These are phyloP conservation scores for Claviceps digitariae DNA, from an alignment of 2,329 filamentous ascomycete genomes.

Conservation along the genomic window DNA sequence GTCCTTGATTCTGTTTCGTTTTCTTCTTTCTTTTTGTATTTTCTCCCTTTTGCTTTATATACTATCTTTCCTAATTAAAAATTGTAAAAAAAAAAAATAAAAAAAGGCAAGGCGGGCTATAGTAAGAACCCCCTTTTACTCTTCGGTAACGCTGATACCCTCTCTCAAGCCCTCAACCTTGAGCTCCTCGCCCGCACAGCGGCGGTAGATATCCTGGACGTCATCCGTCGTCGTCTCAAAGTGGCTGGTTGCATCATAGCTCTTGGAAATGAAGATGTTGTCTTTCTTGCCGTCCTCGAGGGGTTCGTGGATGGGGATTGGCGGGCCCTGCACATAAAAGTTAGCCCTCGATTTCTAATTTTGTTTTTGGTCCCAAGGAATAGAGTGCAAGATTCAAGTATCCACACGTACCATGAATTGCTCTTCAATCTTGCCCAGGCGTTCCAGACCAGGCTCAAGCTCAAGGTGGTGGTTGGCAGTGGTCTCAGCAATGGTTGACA, in stretches of 20 bases:
- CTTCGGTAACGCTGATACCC: conserved; percentile 58
- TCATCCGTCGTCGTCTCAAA: conserved; percentile 90
- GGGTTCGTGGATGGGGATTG: conserved; percentile 90
- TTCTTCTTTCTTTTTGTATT: not conserved
- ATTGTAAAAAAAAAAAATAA: not conserved
- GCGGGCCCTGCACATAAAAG: conserved; percentile 40
- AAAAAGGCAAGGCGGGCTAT: not conserved
- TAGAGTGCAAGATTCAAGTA: too few species aligned
- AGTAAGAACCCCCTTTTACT: conserved; percentile 25
- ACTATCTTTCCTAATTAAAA: not conserved
- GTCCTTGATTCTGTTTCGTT: not conserved
- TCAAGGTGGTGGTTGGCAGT: conserved; percentile 90
- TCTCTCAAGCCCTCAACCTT: conserved; percentile 80
- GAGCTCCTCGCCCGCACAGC: conserved; percentile 71
- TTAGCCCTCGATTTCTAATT: not conserved
- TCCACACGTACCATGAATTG: conserved; percentile 73
- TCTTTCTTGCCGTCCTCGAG: conserved; percentile 69
- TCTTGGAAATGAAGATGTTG: conserved; percentile 96
- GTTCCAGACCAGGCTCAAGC: conserved; percentile 80
- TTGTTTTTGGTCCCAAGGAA: too few species aligned
- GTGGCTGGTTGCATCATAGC: conserved; percentile 94
- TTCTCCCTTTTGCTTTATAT: not conserved
- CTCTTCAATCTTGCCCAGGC: conserved; percentile 88
- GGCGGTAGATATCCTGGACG: conserved; percentile 82
- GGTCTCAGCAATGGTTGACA: conserved; percentile 91